Conservation (phyloP, 2,329 filamentous ascomycete species). For the Xylaria sp. region DNA sequence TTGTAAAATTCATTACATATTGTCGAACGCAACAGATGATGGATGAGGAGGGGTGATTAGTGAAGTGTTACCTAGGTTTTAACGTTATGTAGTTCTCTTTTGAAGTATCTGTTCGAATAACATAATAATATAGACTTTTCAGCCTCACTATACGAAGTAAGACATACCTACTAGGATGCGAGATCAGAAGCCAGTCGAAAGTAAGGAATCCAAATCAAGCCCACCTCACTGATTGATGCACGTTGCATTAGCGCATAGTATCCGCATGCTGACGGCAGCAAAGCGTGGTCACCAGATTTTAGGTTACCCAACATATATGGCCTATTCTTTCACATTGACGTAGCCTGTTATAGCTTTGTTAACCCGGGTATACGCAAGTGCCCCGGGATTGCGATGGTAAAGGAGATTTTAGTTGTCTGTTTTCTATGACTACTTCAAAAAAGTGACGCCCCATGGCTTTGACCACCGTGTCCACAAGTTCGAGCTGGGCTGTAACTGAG, state of each 20-base stretch:
- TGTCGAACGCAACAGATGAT: background rate
- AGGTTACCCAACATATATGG: background rate
- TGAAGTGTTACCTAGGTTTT: no score
- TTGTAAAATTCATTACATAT: no score
- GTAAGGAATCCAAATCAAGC: no score
- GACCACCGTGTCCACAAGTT: background rate
- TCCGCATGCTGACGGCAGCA: background rate
- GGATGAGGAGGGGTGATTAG: background rate
- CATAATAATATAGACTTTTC: no score
- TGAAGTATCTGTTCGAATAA: no score
- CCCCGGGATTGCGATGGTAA: background rate
- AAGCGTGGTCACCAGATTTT: background rate
- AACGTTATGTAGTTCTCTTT: no score
- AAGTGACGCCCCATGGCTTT: background rate
- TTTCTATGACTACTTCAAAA: no score
- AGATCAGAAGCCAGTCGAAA: no score
- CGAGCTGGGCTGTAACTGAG: no score
- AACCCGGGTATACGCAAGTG: background rate
- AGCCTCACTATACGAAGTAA: background rate
- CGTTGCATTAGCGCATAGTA: background rate
- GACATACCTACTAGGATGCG: no score
- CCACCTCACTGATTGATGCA: background rate
- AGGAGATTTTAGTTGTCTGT: no score
- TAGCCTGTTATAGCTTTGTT: background rate
- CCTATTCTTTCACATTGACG: background rate